Base-by-base conservation (phyloP, 2,329 filamentous ascomycete genomes). In the Plectosphaerella sp. region DNA sequence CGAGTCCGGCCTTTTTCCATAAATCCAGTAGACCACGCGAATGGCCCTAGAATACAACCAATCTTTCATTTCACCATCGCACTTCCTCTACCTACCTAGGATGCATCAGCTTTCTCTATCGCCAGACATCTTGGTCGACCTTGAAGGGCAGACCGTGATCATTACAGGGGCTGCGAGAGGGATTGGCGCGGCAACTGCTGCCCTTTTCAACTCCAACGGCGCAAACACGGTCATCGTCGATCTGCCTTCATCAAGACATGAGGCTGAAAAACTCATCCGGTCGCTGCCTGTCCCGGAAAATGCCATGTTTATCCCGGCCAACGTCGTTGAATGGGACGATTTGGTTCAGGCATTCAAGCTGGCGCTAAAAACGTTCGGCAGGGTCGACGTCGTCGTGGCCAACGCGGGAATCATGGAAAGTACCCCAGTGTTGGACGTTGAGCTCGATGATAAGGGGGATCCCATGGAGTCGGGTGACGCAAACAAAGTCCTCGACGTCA, bases 331-430 rank as follows among this genome's bases (percentile, higher is more conserved):
- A 8, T 52, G 51, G 51, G n/a, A 36, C 20, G 39, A 45, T 8
- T 10, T 52, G 51, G 45, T 8, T 18, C 24, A 47, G 10, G 16
- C 12, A 20, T 48, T 87, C 10, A 62, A 76, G 55, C 70, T 56
- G 14, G 77, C 76, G 12, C 77, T 82, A 0, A 64, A 70, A 2
- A 68, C 76, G 43, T 66, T 87, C 2, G 83, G 82, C 1, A 76
- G 78, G 8, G 55, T 75, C n/a, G 61, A 62, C 45, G 70, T 69
- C 20, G 70, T 71, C 64, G 70, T 86, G 8, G 82, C 82, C 25
- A 86, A 86, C 54, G 83, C 83, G 0, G 83, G 81, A 7, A 82
- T 86, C 41, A 76, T 77, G 0, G 79, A 83, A 57, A 77, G 83
- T 5, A 79, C 80, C 55, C 58, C 70, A 0, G 59, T 82, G 0